Evolutionary conservation across 2,329 filamentous ascomycete species (phyloP).

Genomic region (Endothia cerciana): DNA sequence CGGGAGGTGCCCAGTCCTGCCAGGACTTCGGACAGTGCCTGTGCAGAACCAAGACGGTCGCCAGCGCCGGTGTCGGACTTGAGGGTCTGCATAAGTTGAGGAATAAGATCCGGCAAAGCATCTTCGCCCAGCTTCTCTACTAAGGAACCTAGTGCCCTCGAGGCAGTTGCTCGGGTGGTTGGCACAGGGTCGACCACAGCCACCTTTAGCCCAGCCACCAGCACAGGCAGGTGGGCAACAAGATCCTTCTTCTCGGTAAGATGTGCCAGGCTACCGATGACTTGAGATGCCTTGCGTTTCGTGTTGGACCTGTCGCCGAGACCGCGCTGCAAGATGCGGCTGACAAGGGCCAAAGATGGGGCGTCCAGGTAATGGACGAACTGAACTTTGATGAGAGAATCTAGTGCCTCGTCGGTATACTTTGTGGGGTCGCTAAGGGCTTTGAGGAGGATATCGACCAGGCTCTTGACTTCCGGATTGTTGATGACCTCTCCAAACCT

Average conservation of each 20-base stretch:
- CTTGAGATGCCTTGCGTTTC: slow-evolving; percentile 94
- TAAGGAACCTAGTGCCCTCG: slow-evolving; percentile 92
- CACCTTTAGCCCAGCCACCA: slow-evolving; percentile 85
- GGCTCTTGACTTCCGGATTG: slow-evolving; percentile 93
- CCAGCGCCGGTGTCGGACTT: slow-evolving; percentile 97
- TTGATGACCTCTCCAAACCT: slow-evolving; percentile 98
- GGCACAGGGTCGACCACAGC: slow-evolving; percentile 95
- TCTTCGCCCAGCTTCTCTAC: slow-evolving; percentile 98
- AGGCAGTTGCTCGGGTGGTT: slow-evolving; percentile 92
- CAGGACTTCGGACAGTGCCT: slow-evolving; percentile 94
- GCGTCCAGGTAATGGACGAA: slow-evolving; percentile 99
- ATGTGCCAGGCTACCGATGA: slow-evolving; percentile 96
- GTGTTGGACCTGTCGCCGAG: slow-evolving; percentile 89
- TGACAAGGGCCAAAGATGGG: slow-evolving; percentile 90
- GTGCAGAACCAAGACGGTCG: slow-evolving; percentile 92
- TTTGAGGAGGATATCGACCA: slow-evolving; percentile 90
- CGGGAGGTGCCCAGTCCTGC: slow-evolving; percentile 91
- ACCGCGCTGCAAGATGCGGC: slow-evolving; percentile 92
- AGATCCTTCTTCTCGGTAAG: slow-evolving; percentile 96
- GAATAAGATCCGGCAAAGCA: slow-evolving; percentile 93
- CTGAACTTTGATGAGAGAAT: slow-evolving; percentile 94
- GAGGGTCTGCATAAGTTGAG: slow-evolving; percentile 94
- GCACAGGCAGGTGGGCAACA: slow-evolving; percentile 84
- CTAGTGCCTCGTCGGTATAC: slow-evolving; percentile 92
- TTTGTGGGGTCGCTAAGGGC: slow-evolving; percentile 97